Evolutionary conservation across 768 basidiomycete species (phyloP), one percentile per base, ranked within the genome.

Genomic region (Trametes cingulata): DNA sequence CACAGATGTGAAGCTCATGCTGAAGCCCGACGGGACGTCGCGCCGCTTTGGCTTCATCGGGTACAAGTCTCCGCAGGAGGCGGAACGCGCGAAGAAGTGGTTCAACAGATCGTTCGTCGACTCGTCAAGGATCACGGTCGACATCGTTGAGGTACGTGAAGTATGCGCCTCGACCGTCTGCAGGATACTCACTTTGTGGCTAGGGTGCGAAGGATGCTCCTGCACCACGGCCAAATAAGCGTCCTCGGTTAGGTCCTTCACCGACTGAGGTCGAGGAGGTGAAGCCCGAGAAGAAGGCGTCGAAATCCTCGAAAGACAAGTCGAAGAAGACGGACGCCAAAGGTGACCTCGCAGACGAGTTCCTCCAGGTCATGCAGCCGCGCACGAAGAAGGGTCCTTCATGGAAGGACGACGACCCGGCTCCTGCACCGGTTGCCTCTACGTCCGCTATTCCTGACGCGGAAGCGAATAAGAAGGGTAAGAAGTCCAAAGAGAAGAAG

Each of bases 31-130:
- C 69, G 94, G 93, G 1, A 87, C 86, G 0, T 87, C 90, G 0
- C 80, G 97, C 8, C 81, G 91, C 35, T 95, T 99, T 71, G 97
- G 91, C 0, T 99, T 98, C 68, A 80, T 96, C 9, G 97, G 97
- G 0, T 98, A 86, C 79, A 93, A 91, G 75, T 83, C 87, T 0
- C 80, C 87, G 29, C 77, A 82, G 27, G 91, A 97, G 59, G 96
- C 96, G 0, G 57, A 74, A 6, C 78, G 79, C 5, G 95, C 91
- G 0, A 84, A 82, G 70, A 82, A 87, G 36, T 98, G 90, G 89
- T 95, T 90, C 65, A 85, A 95, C 72, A 80, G 82, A 22, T 91
- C 89, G 0, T 98, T 89, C 70, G 80, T 98, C 27, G 92, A 88
- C 46, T 88, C 91, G 7, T 82, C 87, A 9, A 82, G 87, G 61